Evolutionary conservation across 225 moss, liverwort and hornwort genomes (phyloP).

Genomic region (Pseudisothecium myosuroides): DNA sequence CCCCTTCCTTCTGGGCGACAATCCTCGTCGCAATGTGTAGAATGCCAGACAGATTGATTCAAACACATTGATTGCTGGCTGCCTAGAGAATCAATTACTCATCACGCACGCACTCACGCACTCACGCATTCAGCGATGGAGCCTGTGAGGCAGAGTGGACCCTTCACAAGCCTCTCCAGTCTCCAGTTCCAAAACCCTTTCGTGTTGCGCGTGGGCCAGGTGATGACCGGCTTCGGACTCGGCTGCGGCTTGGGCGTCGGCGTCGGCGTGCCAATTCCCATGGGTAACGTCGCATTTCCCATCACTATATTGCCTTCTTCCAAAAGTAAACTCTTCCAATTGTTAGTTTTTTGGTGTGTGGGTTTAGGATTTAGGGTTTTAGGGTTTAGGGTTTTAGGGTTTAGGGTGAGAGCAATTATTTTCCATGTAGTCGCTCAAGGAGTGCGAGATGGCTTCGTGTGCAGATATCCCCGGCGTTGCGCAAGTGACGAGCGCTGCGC

Average conservation of each 20-base stretch:
- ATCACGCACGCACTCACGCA: neutral
- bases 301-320: neutral
- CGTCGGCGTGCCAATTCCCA: slow-evolving; percentile 47
- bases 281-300: slow-evolving; percentile 3
- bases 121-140: slow-evolving; percentile 2
- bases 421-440: neutral
- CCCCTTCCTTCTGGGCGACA: neutral
- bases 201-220: slow-evolving; percentile 45
- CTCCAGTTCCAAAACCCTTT: slow-evolving; percentile 33
- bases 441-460: neutral
- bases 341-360: neutral
- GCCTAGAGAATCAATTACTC: neutral
- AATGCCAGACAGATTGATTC: neutral
- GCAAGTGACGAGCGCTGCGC: slow-evolving; percentile 39
- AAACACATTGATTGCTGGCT: neutral
- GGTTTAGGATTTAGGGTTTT: neutral
- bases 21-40: neutral
- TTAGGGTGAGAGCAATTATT: neutral
- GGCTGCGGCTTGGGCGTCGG: slow-evolving; percentile 58
- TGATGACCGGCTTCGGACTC: slow-evolving; percentile 51
- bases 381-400: neutral
- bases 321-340: neutral
- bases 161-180: neutral
- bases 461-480: slow-evolving; percentile 49
- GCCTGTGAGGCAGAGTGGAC: neutral